phyloP scores from a whole-genome alignment of 192 early-diverging fungal species.

The Gaertneriomyces sp. region DNA sequence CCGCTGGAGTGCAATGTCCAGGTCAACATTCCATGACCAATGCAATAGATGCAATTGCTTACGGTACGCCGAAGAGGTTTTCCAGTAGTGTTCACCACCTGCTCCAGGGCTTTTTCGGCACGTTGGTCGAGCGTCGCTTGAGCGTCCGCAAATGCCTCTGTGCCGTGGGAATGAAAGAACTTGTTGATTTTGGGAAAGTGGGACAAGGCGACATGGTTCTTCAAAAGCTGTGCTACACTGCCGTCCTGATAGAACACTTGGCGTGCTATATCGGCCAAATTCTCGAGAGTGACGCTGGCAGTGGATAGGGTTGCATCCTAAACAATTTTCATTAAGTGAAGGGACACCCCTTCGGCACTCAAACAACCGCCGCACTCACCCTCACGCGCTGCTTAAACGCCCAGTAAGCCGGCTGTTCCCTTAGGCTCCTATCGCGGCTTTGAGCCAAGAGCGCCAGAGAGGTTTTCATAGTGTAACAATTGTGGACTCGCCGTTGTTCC shows the following conservation, averaged over 20 bases:
- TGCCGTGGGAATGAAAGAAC: not conserved
- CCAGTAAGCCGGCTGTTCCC: constrained; percentile 25
- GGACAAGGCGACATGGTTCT: constrained; percentile 20
- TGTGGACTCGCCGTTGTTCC: too few species aligned
- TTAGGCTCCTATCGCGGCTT: constrained; percentile 4
- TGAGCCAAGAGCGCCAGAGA: not conserved
- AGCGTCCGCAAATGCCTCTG: not conserved
- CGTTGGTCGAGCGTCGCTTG: not conserved
- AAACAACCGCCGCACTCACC: constrained; percentile 2
- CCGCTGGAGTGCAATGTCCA: constrained; percentile 10
- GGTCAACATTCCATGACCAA: not conserved
- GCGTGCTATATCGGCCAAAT: constrained; percentile 2
- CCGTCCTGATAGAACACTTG: constrained; percentile 17
- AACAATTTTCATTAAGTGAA: constrained; percentile 6
- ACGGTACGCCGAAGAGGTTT: constrained; percentile 28
- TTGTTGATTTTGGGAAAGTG: not conserved
- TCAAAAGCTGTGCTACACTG: constrained; percentile 23
- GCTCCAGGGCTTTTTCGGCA: not conserved
- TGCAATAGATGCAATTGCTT: not conserved
- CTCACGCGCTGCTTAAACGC: constrained; percentile 16
- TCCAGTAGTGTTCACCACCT: constrained; percentile 3
- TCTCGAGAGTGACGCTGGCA: not conserved
- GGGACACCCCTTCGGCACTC: not conserved
- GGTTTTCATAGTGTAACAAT: too few species aligned
- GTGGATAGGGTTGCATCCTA: constrained; percentile 9